Conservation (phyloP, 371 early-diverging fungal genomes). For the Rhizomucor miehei region DNA sequence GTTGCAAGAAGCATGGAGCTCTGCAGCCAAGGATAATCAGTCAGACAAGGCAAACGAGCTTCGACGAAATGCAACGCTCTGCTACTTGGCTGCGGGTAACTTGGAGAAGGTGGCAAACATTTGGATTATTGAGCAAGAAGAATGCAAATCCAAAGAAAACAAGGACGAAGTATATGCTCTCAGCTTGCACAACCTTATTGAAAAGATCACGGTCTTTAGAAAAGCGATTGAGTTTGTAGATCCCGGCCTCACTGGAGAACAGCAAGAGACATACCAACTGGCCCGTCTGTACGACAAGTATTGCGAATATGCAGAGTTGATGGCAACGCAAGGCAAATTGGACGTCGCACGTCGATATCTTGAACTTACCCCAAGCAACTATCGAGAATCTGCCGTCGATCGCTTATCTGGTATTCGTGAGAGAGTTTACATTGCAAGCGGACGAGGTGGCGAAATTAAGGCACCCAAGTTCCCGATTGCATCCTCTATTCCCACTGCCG, state of each 20-base stretch:
- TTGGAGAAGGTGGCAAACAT: constrained; percentile 80
- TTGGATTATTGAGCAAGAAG: constrained; percentile 69
- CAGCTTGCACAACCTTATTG: constrained; percentile 77
- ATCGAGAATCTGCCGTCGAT: constrained; percentile 52
- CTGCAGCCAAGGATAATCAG: constrained; percentile 39
- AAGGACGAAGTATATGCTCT: constrained; percentile 10
- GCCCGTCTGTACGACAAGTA: constrained; percentile 82
- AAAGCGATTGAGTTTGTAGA: constrained; percentile 80
- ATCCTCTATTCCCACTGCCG: constrained; percentile 3
- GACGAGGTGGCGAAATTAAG: constrained; percentile 35
- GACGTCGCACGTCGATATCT: constrained; percentile 74
- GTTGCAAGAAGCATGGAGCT: constrained; percentile 55
- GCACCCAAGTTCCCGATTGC: constrained; percentile 63
- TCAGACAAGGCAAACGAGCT: constrained; percentile 28
- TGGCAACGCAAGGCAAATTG: constrained; percentile 76
- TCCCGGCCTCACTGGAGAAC: constrained; percentile 54
- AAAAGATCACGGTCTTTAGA: constrained; percentile 89
- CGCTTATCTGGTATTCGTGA: constrained; percentile 69
- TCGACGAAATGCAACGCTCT: constrained; percentile 74
- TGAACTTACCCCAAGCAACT: constrained; percentile 65
- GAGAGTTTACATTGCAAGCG: constrained; percentile 67
- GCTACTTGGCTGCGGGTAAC: constrained; percentile 89
- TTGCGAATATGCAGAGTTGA: constrained; percentile 80
- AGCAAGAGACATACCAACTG: constrained; percentile 54
- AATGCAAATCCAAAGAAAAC: constrained; percentile 32